Evolutionary conservation across 495 filamentous ascomycete species (phyloP).

Genomic region (Lasiosphaeriaceae sp.): DNA sequence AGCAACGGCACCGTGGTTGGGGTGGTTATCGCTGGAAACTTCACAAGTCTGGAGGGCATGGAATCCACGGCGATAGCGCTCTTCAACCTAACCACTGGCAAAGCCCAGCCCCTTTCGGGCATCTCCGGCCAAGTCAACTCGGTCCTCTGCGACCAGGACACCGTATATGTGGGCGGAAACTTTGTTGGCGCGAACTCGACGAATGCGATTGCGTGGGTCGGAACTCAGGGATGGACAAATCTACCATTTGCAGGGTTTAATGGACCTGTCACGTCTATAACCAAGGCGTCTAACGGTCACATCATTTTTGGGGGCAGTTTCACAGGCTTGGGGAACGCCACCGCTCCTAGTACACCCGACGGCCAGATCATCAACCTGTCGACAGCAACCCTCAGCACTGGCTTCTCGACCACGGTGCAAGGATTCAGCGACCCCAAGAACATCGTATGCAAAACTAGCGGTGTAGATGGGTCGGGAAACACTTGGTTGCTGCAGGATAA

Average conservation of each 20-base stretch:
- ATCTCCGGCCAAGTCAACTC: slow-evolving; percentile 76
- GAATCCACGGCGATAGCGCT: slow-evolving; percentile 76
- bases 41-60: slow-evolving; percentile 79
- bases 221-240: slow-evolving; percentile 70
- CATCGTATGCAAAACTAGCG: slow-evolving; percentile 75
- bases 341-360: slow-evolving; percentile 51
- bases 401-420: slow-evolving; percentile 51
- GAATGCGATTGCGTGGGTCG: slow-evolving; percentile 84
- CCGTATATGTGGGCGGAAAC: slow-evolving; percentile 86
- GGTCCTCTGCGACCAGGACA: slow-evolving; percentile 77
- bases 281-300: slow-evolving; percentile 70
- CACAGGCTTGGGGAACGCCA: slow-evolving; percentile 81
- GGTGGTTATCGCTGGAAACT: slow-evolving; percentile 88
- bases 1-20: slow-evolving; percentile 64
- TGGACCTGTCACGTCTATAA: slow-evolving; percentile 83
- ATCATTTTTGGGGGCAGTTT: slow-evolving; percentile 94
- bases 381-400: slow-evolving; percentile 66
- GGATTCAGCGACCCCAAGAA: slow-evolving; percentile 77
- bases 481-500: slow-evolving; percentile 86
- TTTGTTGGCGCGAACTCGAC: slow-evolving; percentile 76
- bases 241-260: slow-evolving; percentile 93
- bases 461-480: slow-evolving; percentile 59
- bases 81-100: slow-evolving; percentile 65
- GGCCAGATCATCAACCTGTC: slow-evolving; percentile 80
- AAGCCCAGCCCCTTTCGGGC: slow-evolving; percentile 68